Evolutionary conservation across 108 stramenopile genomes (phyloP).

Genomic region (Skeletonema potamos): DNA sequence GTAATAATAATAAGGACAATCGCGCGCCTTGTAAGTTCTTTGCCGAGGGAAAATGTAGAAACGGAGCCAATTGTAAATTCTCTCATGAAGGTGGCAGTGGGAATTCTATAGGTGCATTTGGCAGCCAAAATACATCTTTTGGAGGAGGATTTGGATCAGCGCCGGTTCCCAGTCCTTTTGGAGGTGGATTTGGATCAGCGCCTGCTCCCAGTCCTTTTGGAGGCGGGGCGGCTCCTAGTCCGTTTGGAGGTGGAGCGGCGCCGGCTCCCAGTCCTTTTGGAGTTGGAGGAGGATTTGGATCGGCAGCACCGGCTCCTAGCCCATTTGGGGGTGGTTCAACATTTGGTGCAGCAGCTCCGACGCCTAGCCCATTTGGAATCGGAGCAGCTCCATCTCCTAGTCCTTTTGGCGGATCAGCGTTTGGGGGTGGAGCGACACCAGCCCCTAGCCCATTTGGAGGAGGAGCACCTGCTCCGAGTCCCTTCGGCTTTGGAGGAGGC

Average conservation of each 20-base stretch:
- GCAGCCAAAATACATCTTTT: neutral
- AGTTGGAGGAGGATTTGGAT: slow-evolving; percentile 1
- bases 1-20: neutral
- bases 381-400: neutral
- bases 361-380: slow-evolving; percentile 4
- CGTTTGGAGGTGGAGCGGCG: neutral
- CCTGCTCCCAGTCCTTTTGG: slow-evolving; percentile 4
- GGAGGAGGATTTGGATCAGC: slow-evolving; percentile 3
- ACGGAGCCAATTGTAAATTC: slow-evolving; percentile 17
- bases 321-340: neutral
- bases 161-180: neutral
- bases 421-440: neutral
- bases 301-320: neutral
- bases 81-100: slow-evolving; percentile 10
- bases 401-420: neutral
- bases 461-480: neutral
- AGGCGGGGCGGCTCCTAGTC: neutral
- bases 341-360: neutral
- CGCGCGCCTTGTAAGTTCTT: slow-evolving; percentile 21
- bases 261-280: slow-evolving; percentile 7
- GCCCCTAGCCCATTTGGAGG: slow-evolving; percentile 8
- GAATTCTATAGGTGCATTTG: neutral
- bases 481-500: slow-evolving; percentile 2
- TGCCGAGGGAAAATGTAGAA: slow-evolving; percentile 17
- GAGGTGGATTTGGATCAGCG: neutral